phyloP scores from a whole-genome alignment of 1,284 basidiomycete species.

The Moniliophthora roreri region DNA sequence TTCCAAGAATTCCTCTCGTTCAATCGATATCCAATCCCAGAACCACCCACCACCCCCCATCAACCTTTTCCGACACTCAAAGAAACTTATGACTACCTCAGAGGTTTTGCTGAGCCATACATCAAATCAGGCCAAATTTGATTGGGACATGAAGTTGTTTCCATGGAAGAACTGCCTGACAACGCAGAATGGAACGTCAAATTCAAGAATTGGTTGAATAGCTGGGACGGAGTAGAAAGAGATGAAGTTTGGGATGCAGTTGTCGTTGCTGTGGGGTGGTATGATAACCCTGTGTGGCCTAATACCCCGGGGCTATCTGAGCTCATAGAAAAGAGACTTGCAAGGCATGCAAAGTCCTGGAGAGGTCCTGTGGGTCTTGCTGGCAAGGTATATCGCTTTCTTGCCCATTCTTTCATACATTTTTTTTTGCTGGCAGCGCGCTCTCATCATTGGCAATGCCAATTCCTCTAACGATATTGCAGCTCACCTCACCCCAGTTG shows the following conservation, averaged over 20 bases:
- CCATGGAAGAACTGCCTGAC: constrained; percentile 33
- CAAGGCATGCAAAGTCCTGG: constrained; percentile 38
- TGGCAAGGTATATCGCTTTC: constrained; percentile 33
- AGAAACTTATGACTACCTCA: constrained; percentile 42
- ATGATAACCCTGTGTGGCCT: constrained; percentile 43
- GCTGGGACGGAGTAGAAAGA: constrained; percentile 16
- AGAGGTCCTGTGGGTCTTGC: constrained; percentile 35
- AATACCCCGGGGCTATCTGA: constrained; percentile 33
- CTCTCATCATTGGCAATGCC: constrained; percentile 44
- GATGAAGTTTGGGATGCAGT: constrained; percentile 46
- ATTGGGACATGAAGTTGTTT: constrained; percentile 36
- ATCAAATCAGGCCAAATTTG: constrained; percentile 33
- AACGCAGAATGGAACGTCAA: constrained; percentile 38
- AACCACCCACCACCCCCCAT: constrained; percentile 23
- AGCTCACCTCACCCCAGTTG: constrained; percentile 37
- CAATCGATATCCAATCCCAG: constrained; percentile 35
- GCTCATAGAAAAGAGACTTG: constrained; percentile 26
- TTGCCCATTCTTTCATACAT: not conserved
- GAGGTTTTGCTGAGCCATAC: constrained; percentile 35
- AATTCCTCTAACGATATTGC: constrained; percentile 51
- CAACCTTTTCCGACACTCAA: constrained; percentile 45
- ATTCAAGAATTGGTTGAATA: constrained; percentile 35
- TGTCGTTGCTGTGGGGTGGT: constrained; percentile 43
- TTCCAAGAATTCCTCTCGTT: constrained; percentile 46
- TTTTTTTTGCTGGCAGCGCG: constrained; percentile 30